Percentiles rank a stretch among this genome's conserved stretches.
phyloP scores from a whole-genome alignment of 1,284 basidiomycete species.

The Schizophyllum amplum region DNA sequence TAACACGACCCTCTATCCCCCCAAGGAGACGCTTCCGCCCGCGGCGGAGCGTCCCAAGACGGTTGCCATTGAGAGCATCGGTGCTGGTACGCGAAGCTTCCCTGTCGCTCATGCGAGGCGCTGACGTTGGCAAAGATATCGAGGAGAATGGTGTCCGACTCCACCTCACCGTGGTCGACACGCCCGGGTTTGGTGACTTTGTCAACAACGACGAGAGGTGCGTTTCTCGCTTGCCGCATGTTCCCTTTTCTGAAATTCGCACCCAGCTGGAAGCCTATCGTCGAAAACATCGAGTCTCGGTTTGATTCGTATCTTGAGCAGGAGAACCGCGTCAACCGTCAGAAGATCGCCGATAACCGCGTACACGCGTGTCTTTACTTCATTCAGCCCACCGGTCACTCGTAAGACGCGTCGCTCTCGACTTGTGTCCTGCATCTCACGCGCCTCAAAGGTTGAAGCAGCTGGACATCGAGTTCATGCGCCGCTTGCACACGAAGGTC shows the following conservation, averaged over 20 bases:
- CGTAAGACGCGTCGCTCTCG: slow-evolving; percentile 47
- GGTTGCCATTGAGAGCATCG: slow-evolving; percentile 93
- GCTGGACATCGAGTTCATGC: slow-evolving; percentile 97
- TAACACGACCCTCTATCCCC: slow-evolving; percentile 88
- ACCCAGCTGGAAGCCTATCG: slow-evolving; percentile 89
- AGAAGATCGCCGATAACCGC: slow-evolving; percentile 81
- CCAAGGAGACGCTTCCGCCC: slow-evolving; percentile 77
- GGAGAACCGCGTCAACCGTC: slow-evolving; percentile 93
- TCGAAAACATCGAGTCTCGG: slow-evolving; percentile 94
- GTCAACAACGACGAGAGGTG: slow-evolving; percentile 97
- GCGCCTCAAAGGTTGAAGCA: slow-evolving; percentile 71
- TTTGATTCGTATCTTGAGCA: slow-evolving; percentile 96
- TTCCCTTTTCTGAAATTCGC: slow-evolving; percentile 11
- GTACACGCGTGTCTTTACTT: slow-evolving; percentile 96
- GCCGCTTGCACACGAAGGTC: slow-evolving; percentile 89
- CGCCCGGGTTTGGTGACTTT: slow-evolving; percentile 94
- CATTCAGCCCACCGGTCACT: slow-evolving; percentile 95
- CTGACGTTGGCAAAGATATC: slow-evolving; percentile 62
- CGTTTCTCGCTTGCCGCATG: slow-evolving; percentile 16
- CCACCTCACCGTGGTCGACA: slow-evolving; percentile 95
- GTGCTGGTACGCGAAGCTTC: slow-evolving; percentile 64
- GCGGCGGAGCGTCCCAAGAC: slow-evolving; percentile 85
- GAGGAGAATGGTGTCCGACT: slow-evolving; percentile 95
- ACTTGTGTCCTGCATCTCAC: slow-evolving; percentile 7
- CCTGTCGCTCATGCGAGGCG: slow-evolving; percentile 15